Percentiles rank a stretch among this genome's conserved stretches.
Conservation (phyloP, 495 filamentous ascomycete species). For the Xylaria venustula region DNA sequence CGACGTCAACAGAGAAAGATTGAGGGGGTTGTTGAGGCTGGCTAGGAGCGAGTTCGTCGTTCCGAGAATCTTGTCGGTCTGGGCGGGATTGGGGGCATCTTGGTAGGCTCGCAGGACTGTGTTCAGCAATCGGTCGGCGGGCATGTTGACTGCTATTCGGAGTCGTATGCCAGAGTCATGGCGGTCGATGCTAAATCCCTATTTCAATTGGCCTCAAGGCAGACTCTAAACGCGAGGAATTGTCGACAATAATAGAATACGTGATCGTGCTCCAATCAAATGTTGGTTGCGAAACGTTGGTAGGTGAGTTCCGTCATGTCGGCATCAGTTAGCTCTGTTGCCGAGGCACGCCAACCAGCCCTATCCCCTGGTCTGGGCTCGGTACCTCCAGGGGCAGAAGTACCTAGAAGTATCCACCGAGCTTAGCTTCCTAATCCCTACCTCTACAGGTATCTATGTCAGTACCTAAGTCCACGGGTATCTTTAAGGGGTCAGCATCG, state of each 20-base stretch:
- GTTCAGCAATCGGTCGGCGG: conserved; percentile 50
- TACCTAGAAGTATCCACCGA: too few relatives aligned
- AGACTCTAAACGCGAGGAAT: background rate
- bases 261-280: too few relatives aligned
- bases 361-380: too few relatives aligned
- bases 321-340: background rate
- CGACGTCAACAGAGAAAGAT: conserved; percentile 85
- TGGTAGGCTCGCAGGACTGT: conserved; percentile 51
- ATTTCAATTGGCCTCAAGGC: background rate
- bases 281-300: background rate
- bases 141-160: conserved; percentile 31
- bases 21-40: conserved; percentile 83
- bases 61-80: conserved; percentile 62
- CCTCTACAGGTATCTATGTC: too few relatives aligned
- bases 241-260: background rate
- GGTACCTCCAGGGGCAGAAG: too few relatives aligned
- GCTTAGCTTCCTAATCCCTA: too few relatives aligned
- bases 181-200: background rate
- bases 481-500: background rate
- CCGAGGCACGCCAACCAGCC: conserved; percentile 6
- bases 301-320: background rate
- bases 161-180: background rate
- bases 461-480: too few relatives aligned
- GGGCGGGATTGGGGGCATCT: conserved; percentile 45
- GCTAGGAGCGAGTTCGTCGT: conserved; percentile 81